Percentiles rank a stretch among this genome's conserved stretches.
These are phyloP conservation scores for Hagleromyces aurorensis DNA, from an alignment of 805 yeast species.

Conservation along the genomic window DNA sequence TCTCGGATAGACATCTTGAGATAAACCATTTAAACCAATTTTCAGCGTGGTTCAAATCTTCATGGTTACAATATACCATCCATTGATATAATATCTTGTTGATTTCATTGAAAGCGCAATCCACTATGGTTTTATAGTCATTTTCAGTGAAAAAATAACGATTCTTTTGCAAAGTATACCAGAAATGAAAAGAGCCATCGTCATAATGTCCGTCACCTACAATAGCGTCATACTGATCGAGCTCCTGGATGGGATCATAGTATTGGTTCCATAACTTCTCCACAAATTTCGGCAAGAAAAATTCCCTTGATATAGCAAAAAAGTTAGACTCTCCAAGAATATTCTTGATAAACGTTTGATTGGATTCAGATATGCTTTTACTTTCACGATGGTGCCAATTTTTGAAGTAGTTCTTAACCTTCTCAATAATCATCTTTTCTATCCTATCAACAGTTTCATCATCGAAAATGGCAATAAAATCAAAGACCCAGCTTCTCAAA, in stretches of 20 bases:
- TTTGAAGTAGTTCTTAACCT: slow-evolving; percentile 11
- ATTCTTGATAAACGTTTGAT: slow-evolving; percentile 11
- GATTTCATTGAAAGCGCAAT: slow-evolving; percentile 17
- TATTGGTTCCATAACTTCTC: slow-evolving; percentile 20
- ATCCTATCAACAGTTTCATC: slow-evolving; percentile 3
- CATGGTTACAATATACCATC: slow-evolving; percentile 12
- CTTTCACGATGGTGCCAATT: slow-evolving; percentile 18
- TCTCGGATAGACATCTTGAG: slow-evolving; percentile 9
- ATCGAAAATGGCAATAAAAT: slow-evolving; percentile 10
- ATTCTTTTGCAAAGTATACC: slow-evolving; percentile 10
- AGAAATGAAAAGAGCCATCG: slow-evolving; percentile 11
- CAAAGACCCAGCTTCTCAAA: slow-evolving; percentile 17
- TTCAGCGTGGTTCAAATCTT: slow-evolving; percentile 8
- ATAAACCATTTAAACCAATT: slow-evolving; percentile 22
- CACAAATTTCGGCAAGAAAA: slow-evolving; percentile 12
- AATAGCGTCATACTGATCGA: slow-evolving; percentile 11
- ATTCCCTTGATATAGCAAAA: slow-evolving; percentile 5
- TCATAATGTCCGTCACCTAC: slow-evolving; percentile 1
- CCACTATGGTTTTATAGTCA: slow-evolving; percentile 7
- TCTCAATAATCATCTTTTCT: slow-evolving; percentile 6
- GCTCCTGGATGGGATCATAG: slow-evolving; percentile 19
- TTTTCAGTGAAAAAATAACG: slow-evolving; percentile 7
- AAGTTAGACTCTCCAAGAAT: slow-evolving; percentile 9
- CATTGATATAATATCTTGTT: slow-evolving; percentile 21
- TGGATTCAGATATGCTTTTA: slow-evolving; percentile 4